Conservation (phyloP, 495 filamentous ascomycete species). For the Tuber magnatum region DNA sequence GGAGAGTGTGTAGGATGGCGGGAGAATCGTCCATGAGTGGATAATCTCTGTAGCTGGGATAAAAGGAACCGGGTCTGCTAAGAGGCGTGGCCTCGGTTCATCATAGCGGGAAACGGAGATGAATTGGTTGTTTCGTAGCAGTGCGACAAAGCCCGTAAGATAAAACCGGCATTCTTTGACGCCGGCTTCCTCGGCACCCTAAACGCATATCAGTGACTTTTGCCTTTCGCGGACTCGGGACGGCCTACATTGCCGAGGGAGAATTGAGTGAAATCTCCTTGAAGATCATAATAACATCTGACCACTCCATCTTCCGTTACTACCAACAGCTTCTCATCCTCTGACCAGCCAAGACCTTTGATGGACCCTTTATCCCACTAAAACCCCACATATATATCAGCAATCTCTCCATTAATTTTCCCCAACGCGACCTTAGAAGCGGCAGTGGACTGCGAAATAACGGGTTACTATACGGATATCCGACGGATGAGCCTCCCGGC, state of each 20-base stretch:
- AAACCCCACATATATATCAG: conserved; percentile 1
- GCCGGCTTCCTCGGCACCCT: conserved; percentile 78
- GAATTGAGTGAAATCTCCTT: conserved; percentile 92
- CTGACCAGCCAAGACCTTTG: conserved; percentile 89
- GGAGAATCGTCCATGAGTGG: conserved; percentile 81
- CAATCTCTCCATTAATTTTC: conserved; percentile 1
- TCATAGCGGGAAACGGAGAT: conserved; percentile 81
- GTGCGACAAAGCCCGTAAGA: conserved; percentile 82
- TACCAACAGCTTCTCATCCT: conserved; percentile 86
- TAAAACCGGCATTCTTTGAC: conserved; percentile 87
- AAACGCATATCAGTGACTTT: not conserved
- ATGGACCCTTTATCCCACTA: conserved; percentile 89
- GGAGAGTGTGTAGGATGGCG: conserved; percentile 84
- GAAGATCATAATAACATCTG: conserved; percentile 81
- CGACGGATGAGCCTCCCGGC: conserved; percentile 74
- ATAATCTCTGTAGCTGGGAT: conserved; percentile 47
- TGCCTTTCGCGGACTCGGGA: not conserved
- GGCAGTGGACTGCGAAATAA: conserved; percentile 1
- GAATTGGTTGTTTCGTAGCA: conserved; percentile 80
- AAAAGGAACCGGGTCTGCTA: conserved; percentile 60
- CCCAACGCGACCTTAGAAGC: not conserved
- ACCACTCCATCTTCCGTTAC: conserved; percentile 86
- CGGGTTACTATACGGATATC: conserved; percentile 51
- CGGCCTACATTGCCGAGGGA: conserved; percentile 71
- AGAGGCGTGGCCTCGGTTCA: conserved; percentile 77